Percentiles rank a stretch among this genome's conserved stretches.
phyloP scores from a whole-genome alignment of 2,329 filamentous ascomycete species.

The Colletotrichum trifolii region DNA sequence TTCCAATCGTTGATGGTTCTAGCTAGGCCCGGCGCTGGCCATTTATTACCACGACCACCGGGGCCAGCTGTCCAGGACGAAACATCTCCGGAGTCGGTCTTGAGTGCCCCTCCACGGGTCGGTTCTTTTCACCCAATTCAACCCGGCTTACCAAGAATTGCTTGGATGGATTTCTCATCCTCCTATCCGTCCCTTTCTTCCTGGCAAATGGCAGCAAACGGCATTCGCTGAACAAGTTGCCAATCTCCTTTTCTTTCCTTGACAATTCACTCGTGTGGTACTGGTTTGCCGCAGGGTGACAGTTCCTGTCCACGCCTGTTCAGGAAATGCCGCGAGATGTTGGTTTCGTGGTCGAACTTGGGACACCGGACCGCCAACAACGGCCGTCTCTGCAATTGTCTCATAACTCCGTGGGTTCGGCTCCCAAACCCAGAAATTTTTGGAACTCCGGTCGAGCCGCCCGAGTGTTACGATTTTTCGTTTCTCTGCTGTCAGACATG shows the following conservation, averaged over 20 bases:
- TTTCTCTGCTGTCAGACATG: constrained; percentile 8
- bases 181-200: no score
- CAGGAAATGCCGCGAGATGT: constrained; percentile 28
- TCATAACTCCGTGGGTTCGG: constrained; percentile 30
- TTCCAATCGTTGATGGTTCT: constrained; percentile 32
- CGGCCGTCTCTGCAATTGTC: constrained; percentile 27
- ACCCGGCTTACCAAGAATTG: neutral
- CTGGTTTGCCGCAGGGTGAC: neutral
- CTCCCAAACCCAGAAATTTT: constrained; percentile 22
- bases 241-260: no score
- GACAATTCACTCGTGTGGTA: neutral
- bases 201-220: no score
- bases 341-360: constrained; percentile 12
- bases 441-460: constrained; percentile 34
- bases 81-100: constrained; percentile 26
- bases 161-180: no score
- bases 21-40: constrained; percentile 15
- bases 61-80: constrained; percentile 10
- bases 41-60: constrained; percentile 24
- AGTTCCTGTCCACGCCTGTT: constrained; percentile 16
- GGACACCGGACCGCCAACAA: constrained; percentile 24
- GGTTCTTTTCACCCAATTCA: constrained; percentile 20
- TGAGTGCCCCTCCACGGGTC: constrained; percentile 20
- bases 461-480: constrained; percentile 17
- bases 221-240: no score